Base-by-base conservation (phyloP, 257 asterid species). In the Prunella vulgaris region DNA sequence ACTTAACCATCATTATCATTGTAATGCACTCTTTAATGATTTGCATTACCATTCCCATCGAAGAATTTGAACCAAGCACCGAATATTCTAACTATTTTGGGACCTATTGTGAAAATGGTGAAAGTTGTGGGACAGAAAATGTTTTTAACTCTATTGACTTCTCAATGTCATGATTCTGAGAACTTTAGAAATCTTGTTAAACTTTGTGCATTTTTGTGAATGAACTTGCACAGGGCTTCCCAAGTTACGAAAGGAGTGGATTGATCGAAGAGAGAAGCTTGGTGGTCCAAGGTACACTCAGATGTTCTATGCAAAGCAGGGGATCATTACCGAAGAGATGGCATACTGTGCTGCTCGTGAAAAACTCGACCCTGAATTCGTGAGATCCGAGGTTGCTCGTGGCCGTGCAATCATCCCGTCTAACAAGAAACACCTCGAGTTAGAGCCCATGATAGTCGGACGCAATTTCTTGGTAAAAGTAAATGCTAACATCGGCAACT, bases 401-500 rank as follows among this genome's bases (percentile, higher is more conserved):
- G 98, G 98, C 0, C 97, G 98, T 58, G 98, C 98, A 57, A 93
- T 90, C 76, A 93, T 93, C 70, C 98, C 97, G 25, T 90, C 98
- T 5, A 93, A 93, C 80, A 93, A 93, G 84, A 93, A 82, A 78
- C 98, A 93, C 76, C 80, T 71, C 1, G 98, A 93, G 86, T 68
- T 93, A 77, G 97, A 93, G 83, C 98, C 97, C 0, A 90, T 88
- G 95, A 85, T 93, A 63, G 89, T 93, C 1, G 98, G 97, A 22
- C 96, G 98, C 70, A 93, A 93, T 8, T 93, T 93, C 86, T 74
- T 93, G 86, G 98, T 93, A 49, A 93, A 93, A 79, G 92, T 93
- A 5, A 93, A 93, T 64, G 98, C 97, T 13, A 93, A 93, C 49
- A 93, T 93, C 15, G 98, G 98, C 8, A 93, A 90, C 87, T 90